phyloP scores from a whole-genome alignment of 345 rosid species.

The Hibiscus syriacus region DNA sequence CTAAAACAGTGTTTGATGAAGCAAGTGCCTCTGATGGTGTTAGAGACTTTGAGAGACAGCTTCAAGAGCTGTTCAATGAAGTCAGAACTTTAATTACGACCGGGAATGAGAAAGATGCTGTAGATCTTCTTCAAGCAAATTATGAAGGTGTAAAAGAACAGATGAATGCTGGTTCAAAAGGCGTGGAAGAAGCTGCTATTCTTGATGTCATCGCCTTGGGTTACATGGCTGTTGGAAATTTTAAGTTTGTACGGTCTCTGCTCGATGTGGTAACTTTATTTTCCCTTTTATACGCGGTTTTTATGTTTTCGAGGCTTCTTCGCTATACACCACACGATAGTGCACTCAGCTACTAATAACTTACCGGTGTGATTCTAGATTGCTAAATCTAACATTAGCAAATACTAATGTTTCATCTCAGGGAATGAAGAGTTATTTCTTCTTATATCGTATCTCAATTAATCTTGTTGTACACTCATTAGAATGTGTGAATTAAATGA shows the following conservation, averaged over 20 bases:
- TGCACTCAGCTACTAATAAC: background rate
- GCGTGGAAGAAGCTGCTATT: conserved; percentile 69
- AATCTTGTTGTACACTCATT: background rate
- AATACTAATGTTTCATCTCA: background rate
- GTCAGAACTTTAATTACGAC: conserved; percentile 48
- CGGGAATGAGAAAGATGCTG: conserved; percentile 57
- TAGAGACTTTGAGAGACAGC: conserved; percentile 49
- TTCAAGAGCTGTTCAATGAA: conserved; percentile 66
- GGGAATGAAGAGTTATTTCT: background rate
- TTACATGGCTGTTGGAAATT: conserved; percentile 61
- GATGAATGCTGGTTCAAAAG: conserved; percentile 45
- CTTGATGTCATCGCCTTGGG: conserved; percentile 79
- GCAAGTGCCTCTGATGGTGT: conserved; percentile 27
- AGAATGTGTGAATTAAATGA: background rate
- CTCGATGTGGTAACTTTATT: conserved; percentile 47
- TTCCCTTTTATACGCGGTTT: background rate
- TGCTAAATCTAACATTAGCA: background rate
- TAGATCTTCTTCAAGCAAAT: conserved; percentile 75
- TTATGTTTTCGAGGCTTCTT: background rate
- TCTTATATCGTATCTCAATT: background rate
- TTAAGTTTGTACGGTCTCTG: conserved; percentile 37
- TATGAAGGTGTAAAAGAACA: conserved; percentile 62
- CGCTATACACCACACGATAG: background rate
- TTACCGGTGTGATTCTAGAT: background rate
- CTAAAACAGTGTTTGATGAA: conserved; percentile 20